Percentiles rank a stretch among this genome's conserved stretches.
These are phyloP conservation scores for Monilinia aucupariae DNA, from an alignment of 2,329 filamentous ascomycete species.

Conservation along the genomic window DNA sequence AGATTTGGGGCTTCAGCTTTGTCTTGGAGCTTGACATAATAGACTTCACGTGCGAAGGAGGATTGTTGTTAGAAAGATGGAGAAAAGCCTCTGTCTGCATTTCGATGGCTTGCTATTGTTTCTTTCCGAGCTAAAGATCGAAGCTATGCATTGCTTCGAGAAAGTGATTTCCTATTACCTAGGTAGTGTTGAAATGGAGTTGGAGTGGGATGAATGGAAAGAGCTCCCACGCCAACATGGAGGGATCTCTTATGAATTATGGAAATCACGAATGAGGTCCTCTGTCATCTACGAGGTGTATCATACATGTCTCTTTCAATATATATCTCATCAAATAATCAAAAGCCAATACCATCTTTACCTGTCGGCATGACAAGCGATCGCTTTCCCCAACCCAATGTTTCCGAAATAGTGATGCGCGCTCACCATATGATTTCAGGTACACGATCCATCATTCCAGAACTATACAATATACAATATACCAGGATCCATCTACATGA, in stretches of 20 bases:
- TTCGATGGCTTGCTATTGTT: background rate
- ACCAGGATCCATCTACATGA: background rate
- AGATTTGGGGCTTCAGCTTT: background rate
- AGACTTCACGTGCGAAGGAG: background rate
- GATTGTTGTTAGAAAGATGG: background rate
- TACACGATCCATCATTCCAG: background rate
- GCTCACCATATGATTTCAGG: too few relatives aligned
- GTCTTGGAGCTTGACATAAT: background rate
- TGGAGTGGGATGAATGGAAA: background rate
- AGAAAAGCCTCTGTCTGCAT: background rate
- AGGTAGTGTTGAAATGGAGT: background rate
- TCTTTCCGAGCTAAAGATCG: background rate
- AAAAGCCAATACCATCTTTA: background rate
- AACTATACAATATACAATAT: background rate
- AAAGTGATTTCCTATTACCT: background rate
- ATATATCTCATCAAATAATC: background rate
- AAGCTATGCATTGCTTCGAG: background rate
- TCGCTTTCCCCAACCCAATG: background rate
- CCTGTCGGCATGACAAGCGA: background rate
- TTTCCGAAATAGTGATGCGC: background rate
- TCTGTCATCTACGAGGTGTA: background rate
- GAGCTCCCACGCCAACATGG: background rate
- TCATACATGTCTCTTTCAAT: background rate
- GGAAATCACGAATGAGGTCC: background rate
- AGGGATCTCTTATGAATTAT: conserved; percentile 1